Evolutionary conservation across 208 protist species (phyloP).

Genomic region (Leishmania gerbilli): DNA sequence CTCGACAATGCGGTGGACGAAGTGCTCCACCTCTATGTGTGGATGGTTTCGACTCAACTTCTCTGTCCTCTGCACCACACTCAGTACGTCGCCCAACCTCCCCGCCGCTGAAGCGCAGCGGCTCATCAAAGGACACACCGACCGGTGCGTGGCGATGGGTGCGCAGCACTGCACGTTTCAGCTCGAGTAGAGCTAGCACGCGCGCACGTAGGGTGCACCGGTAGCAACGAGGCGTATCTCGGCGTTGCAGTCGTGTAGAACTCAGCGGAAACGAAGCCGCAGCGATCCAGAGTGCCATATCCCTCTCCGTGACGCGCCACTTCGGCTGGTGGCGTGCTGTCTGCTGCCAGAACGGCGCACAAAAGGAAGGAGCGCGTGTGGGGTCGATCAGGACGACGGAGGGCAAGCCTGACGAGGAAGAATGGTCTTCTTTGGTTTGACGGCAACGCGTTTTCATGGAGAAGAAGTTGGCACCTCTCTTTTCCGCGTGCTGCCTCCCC

Average conservation of each 20-base stretch:
- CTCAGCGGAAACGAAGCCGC: neutral
- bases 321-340: neutral
- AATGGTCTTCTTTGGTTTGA: neutral
- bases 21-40: conserved; percentile 26
- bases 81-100: conserved; percentile 17
- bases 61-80: conserved; percentile 19
- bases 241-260: neutral
- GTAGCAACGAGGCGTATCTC: neutral
- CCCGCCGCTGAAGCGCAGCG: conserved; percentile 13
- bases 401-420: neutral
- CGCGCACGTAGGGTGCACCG: conserved; percentile 14
- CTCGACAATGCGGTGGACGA: conserved; percentile 16
- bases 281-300: neutral
- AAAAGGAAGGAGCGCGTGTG: neutral
- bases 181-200: conserved; percentile 14
- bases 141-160: conserved; percentile 25
- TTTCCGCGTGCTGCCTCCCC: neutral
- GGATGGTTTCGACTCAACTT: conserved; percentile 13
- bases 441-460: neutral
- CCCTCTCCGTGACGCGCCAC: neutral
- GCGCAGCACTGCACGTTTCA: conserved; percentile 30
- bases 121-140: conserved; percentile 20
- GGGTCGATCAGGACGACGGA: neutral
- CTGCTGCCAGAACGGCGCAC: neutral
- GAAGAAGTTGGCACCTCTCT: neutral